Conservation (phyloP, 345 rosid species). For the Brassica napus region DNA sequence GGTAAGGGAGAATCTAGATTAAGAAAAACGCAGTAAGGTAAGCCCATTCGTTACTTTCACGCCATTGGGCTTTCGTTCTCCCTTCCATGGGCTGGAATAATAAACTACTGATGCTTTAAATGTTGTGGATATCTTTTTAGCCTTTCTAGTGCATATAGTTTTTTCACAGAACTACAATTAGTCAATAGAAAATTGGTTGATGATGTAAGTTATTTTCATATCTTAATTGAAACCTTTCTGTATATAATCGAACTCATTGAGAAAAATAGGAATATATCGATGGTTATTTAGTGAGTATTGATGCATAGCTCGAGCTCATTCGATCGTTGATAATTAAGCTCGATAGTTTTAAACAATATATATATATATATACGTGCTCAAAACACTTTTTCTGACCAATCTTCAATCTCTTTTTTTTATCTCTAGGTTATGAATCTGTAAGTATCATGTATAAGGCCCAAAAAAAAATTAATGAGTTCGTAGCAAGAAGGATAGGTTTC, state of each 20-base stretch:
- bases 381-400: neutral
- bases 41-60: constrained; percentile 18
- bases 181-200: no score
- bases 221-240: neutral
- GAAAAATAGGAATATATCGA: neutral
- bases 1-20: constrained; percentile 3
- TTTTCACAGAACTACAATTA: no score
- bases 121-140: neutral
- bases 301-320: neutral
- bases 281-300: neutral
- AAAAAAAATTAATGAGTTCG: neutral
- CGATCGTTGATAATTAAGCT: neutral
- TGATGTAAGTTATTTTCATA: neutral
- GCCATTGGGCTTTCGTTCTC: neutral
- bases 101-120: neutral
- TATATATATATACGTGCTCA: neutral
- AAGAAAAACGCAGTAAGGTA: neutral
- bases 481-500: constrained; percentile 22
- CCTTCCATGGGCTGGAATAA: neutral
- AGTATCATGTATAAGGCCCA: neutral
- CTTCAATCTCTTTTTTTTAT: neutral
- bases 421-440: neutral
- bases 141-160: no score
- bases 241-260: neutral
- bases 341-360: neutral